phyloP scores from a whole-genome alignment of 108 stramenopile genomes.

The Aurantiochytrium sp. region DNA sequence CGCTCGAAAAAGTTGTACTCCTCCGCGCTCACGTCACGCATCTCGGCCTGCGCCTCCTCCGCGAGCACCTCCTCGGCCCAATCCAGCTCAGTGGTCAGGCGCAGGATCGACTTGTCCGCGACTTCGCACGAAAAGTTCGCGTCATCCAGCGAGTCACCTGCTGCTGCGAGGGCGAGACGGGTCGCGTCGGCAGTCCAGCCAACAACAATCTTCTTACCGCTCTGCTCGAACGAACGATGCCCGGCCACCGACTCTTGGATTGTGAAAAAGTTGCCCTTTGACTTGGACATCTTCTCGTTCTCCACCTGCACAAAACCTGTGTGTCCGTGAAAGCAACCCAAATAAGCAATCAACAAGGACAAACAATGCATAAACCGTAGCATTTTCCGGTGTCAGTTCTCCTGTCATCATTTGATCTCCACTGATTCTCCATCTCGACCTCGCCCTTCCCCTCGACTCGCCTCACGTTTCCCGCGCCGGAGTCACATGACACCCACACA shows the following conservation, averaged over 20 bases:
- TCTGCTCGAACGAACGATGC: slow-evolving; percentile 39
- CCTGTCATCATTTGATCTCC: too few species aligned
- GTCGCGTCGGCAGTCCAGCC: slow-evolving; percentile 63
- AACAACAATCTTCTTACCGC: slow-evolving; percentile 24
- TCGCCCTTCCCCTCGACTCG: background rate
- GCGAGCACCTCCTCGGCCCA: slow-evolving; percentile 68
- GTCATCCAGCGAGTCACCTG: slow-evolving; percentile 92
- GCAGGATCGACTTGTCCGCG: slow-evolving; percentile 78
- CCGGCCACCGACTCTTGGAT: slow-evolving; percentile 76
- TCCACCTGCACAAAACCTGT: slow-evolving; percentile 77
- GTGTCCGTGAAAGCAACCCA: too few species aligned
- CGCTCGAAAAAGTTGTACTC: slow-evolving; percentile 38
- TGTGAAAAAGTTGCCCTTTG: slow-evolving; percentile 94
- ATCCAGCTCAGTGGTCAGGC: slow-evolving; percentile 72
- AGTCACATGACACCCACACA: background rate
- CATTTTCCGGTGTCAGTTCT: too few species aligned
- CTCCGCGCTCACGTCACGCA: slow-evolving; percentile 26
- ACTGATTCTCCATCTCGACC: too few species aligned
- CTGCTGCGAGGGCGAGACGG: slow-evolving; percentile 86
- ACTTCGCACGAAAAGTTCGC: slow-evolving; percentile 90
- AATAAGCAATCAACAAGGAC: too few species aligned
- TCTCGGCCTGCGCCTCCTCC: slow-evolving; percentile 28
- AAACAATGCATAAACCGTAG: too few species aligned
- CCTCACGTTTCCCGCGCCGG: background rate
- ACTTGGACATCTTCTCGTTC: slow-evolving; percentile 94